A percentile compares a stretch with the other conserved stretches of the same genome.
Evolutionary conservation across 73 alveolate species (phyloP).

Genomic region (Loxodes magnus): DNA sequence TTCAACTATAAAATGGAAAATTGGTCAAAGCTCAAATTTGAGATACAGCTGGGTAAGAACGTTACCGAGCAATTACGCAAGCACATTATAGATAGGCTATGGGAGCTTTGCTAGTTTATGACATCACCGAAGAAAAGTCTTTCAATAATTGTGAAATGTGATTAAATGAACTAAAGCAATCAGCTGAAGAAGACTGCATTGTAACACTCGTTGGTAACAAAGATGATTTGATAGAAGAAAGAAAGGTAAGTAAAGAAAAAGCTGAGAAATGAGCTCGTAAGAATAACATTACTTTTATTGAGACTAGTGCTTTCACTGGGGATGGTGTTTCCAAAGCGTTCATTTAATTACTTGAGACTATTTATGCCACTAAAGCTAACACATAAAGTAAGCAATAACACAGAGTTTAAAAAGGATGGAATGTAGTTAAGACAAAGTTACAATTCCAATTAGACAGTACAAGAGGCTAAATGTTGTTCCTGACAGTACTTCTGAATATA

Average conservation of each 20-base stretch:
- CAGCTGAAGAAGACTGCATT: constrained; percentile 37
- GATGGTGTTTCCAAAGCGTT: constrained; percentile 30
- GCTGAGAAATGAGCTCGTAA: constrained; percentile 50
- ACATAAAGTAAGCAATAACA: too few species aligned
- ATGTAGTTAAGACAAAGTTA: too few species aligned
- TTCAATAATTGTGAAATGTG: constrained; percentile 50
- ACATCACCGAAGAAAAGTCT: constrained; percentile 42
- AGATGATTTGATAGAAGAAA: constrained; percentile 29
- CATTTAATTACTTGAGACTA: too few species aligned
- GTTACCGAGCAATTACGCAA: constrained; percentile 22
- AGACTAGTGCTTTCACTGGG: constrained; percentile 67
- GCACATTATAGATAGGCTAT: constrained; percentile 56
- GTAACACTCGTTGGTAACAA: constrained; percentile 55
- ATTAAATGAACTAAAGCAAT: constrained; percentile 33
- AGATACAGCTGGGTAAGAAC: constrained; percentile 47
- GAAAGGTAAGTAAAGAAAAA: constrained; percentile 24
- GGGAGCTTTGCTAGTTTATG: constrained; percentile 66
- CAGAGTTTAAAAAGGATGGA: too few species aligned
- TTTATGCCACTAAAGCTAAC: too few species aligned
- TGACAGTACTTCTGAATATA: too few species aligned
- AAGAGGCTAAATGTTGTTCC: too few species aligned
- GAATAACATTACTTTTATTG: constrained; percentile 49
- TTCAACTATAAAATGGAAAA: constrained; percentile 8
- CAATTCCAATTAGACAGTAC: too few species aligned
- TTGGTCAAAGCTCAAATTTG: constrained; percentile 15